Conservation (phyloP, 768 basidiomycete genomes). For the Serendipita sp. region DNA sequence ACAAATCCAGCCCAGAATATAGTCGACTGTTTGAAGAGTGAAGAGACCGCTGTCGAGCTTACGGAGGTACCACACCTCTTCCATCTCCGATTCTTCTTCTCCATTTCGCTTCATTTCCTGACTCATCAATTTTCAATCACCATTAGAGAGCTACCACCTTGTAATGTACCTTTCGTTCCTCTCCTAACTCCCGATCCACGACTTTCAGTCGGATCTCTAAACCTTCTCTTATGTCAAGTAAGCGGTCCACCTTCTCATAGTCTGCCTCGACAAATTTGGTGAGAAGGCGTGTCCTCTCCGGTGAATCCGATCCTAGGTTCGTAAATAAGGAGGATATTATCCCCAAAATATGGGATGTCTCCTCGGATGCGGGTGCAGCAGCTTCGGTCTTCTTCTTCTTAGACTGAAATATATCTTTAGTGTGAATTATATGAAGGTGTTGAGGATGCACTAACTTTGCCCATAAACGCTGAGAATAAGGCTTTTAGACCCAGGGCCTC, state of each 20-base stretch:
- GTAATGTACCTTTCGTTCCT: constrained; percentile 43
- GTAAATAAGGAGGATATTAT: constrained; percentile 77
- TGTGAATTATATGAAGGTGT: background rate
- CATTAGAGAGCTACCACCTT: background rate
- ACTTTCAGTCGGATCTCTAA: constrained; percentile 41
- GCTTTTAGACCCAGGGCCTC: constrained; percentile 79
- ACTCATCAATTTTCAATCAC: background rate
- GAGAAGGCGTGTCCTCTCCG: constrained; percentile 60
- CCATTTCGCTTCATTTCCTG: constrained; percentile 41
- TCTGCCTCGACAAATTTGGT: constrained; percentile 86
- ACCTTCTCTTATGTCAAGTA: constrained; percentile 71
- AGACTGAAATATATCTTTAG: constrained; percentile 19
- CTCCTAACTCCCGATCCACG: constrained; percentile 49
- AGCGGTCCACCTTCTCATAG: constrained; percentile 89
- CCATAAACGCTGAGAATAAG: constrained; percentile 84
- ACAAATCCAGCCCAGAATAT: constrained; percentile 82
- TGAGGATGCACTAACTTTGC: constrained; percentile 44
- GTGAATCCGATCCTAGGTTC: constrained; percentile 73
- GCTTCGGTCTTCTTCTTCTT: constrained; percentile 48
- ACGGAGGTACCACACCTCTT: constrained; percentile 70
- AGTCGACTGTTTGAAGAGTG: constrained; percentile 81
- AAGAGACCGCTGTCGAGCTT: constrained; percentile 77
- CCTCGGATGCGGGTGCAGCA: constrained; percentile 47
- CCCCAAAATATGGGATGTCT: constrained; percentile 73
- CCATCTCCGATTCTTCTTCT: constrained; percentile 45